These are phyloP conservation scores for Penicillium crystallinum DNA, from an alignment of 495 filamentous ascomycete species.

Conservation along the genomic window DNA sequence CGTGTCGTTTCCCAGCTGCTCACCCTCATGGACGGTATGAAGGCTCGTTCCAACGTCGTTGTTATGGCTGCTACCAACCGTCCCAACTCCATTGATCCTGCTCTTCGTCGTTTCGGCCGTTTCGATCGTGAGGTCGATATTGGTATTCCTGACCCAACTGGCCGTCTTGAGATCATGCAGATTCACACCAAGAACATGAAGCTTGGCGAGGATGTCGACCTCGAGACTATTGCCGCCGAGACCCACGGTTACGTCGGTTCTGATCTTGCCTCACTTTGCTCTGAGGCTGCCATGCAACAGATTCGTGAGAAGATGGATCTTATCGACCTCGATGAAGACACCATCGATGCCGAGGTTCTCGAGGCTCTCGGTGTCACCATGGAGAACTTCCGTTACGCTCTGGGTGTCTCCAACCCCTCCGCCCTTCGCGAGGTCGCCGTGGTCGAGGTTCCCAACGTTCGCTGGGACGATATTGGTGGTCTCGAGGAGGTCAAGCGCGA, in stretches of 20 bases:
- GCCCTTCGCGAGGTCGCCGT: constrained; percentile 98
- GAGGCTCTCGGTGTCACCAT: constrained; percentile 98
- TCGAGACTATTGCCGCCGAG: constrained; percentile 94
- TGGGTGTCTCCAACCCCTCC: constrained; percentile 97
- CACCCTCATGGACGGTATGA: constrained; percentile 99
- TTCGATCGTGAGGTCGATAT: constrained; percentile 99
- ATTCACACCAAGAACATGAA: constrained; percentile 99
- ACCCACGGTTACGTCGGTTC: constrained; percentile 99
- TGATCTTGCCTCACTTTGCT: constrained; percentile 97
- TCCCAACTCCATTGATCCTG: constrained; percentile 94
- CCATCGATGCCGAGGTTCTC: constrained; percentile 96
- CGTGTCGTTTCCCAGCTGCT: constrained; percentile 97
- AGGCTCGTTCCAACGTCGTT: constrained; percentile 94
- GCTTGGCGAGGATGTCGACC: constrained; percentile 91
- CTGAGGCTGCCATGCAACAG: constrained; percentile 99
- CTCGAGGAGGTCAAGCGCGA: constrained; percentile 98
- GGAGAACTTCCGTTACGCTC: constrained; percentile 99
- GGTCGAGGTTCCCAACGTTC: constrained; percentile 97
- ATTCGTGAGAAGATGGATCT: constrained; percentile 99
- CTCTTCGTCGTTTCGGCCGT: constrained; percentile 87
- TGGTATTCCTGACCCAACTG: constrained; percentile 94
- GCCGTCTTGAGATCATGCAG: constrained; percentile 95
- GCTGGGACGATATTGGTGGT: constrained; percentile 99
- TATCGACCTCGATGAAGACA: constrained; percentile 98
- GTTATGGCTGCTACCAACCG: constrained; percentile 99